Evolutionary conservation across 805 yeast genomes (phyloP), one percentile per base, ranked within the genome.

Genomic region (Lipomyces oligophaga): DNA sequence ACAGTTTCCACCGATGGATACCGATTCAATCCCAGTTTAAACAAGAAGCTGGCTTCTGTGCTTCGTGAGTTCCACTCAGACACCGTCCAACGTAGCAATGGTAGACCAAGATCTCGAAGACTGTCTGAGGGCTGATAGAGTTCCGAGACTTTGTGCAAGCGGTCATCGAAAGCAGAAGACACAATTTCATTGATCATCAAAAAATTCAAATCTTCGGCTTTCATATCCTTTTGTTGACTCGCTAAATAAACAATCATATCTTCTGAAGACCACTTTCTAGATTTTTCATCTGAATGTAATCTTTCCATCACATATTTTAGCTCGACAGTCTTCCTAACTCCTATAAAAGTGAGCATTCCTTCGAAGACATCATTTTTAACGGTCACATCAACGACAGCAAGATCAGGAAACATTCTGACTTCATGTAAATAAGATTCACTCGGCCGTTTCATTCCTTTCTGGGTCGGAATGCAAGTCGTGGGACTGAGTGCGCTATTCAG

Each of bases 241-340:
- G 58, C 52, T 8, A 68, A 51, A 43, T 69, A 68, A 16, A 59
- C 54, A n/a, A 67, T 58, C 22, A 68, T 58, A 35, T 67, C 71
- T 19, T 42, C 57, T 5, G 66, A 59, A 2, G 66, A 56, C 70
- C 72, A 68, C 21, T 58, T 54, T 7, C 65, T 46, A 4, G 43
- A 41, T 3, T 46, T 47, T 13, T 52, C 51, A 11, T 49, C 48
- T 1, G 63, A 50, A 20, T 59, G 63, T 20, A 69, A 46, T 10
- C 61, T 58, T n/a, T 63, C 56, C 37, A 68, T 54, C 5, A 69
- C 71, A 45, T 64, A 60, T 16, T 59, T 57, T 62, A 69, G 61
- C 40, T 67, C 71, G 13, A 68, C 63, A 1, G 72, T 66, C 48
- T 64, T 64, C 22, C 73, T 61, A 11, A 68, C 56, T 1, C 70